Evolutionary conservation across 208 protist species (phyloP).

Genomic region (Angomonas ambiguus): DNA sequence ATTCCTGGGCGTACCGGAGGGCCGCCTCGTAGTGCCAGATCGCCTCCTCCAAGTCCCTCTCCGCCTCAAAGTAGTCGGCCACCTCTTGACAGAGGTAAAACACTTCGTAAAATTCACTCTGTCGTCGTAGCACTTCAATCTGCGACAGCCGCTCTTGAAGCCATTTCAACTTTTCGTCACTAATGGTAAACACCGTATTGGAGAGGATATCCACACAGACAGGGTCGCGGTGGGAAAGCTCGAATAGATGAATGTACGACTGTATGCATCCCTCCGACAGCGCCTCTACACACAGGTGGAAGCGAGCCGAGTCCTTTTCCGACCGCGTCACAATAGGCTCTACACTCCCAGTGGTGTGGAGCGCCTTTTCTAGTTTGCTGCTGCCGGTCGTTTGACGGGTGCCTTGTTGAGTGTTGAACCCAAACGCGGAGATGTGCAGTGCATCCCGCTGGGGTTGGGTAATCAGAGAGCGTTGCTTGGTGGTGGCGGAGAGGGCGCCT

Average conservation of each 20-base stretch:
- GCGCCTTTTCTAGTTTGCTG: conserved; percentile 13
- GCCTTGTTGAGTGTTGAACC: conserved; percentile 31
- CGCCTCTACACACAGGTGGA: conserved; percentile 80
- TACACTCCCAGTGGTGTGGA: conserved; percentile 20
- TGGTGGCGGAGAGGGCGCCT: neutral
- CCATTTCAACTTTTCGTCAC: conserved; percentile 66
- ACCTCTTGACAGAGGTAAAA: conserved; percentile 50
- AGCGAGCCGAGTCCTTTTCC: conserved; percentile 66
- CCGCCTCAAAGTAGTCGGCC: conserved; percentile 81
- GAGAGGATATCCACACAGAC: conserved; percentile 85
- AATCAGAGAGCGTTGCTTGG: conserved; percentile 21
- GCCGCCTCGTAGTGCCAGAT: conserved; percentile 60
- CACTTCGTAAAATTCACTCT: conserved; percentile 78
- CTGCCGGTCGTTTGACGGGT: neutral
- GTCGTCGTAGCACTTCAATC: conserved; percentile 73
- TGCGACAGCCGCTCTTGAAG: conserved; percentile 71
- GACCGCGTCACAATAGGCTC: conserved; percentile 42
- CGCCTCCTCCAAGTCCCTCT: conserved; percentile 73
- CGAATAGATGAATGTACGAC: conserved; percentile 81
- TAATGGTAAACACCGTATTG: conserved; percentile 62
- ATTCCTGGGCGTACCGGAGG: conserved; percentile 69
- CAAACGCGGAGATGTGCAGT: conserved; percentile 42
- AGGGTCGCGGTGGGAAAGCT: conserved; percentile 78
- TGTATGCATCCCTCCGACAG: conserved; percentile 75
- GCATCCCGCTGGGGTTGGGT: conserved; percentile 35